Evolutionary conservation across 257 asterid species (phyloP), one percentile per base, ranked within the genome.

Genomic region (Plantago major): DNA sequence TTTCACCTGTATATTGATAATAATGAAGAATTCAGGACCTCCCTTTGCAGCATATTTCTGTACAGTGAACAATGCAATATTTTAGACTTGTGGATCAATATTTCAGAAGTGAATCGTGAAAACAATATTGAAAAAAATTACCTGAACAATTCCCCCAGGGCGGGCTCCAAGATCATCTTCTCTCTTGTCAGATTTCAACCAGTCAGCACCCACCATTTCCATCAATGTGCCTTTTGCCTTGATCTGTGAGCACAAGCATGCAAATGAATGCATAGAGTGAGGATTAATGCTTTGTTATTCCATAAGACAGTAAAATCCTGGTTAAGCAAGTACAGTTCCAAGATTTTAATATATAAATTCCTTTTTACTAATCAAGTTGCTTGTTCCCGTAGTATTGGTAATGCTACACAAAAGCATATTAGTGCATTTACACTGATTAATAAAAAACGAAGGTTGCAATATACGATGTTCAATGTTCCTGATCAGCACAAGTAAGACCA

Each of bases 131-230:
- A 47, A 26, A 40, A 60, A 33, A 33, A 42, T 59, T 67, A 92
- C 99, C 97, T 89, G 96, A 77, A 93, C 99, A 66, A 89, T 81
- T 75, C 95, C 79, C 55, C 96, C 96, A 42, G 86, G 87, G 60
- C 92, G 91, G 55, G 94, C 88, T 58, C 96, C 97, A 66, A 89
- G 95, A 82, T 93, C 95, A 75, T 89, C 96, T 85, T 89, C 97
- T 70, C 96, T 81, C 80, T 87, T 93, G 78, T 93, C 96, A 76
- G 97, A 93, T 73, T 81, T 80, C 86, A 93, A 74, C 99, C 99
- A 93, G 70, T 87, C 99, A 62, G 99, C 99, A 48, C 91, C 99
- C 54, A 93, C 96, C 96, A 93, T 86, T 76, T 93, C 91, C 97
- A 89, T 93, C 80, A 87, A 78, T 1, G 94, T 83, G 68, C 96